Percentiles rank a stretch among this genome's conserved stretches.
phyloP scores from a whole-genome alignment of 129 eudicot genomes.

The Artemisia tridentata region DNA sequence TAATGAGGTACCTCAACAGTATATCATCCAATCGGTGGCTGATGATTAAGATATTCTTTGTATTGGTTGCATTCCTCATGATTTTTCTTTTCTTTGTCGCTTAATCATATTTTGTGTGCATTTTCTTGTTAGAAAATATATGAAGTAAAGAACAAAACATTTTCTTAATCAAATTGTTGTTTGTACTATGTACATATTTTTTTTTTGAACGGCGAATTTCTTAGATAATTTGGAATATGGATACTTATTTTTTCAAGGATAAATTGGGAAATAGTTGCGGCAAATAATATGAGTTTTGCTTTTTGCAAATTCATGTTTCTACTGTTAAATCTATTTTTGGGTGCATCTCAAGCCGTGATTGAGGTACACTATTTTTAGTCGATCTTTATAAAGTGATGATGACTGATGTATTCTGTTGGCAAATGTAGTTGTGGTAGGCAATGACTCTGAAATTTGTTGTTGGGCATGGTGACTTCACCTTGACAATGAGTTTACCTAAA shows the following conservation, averaged over 20 bases:
- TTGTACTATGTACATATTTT: constrained; percentile 17
- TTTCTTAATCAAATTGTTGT: constrained; percentile 21
- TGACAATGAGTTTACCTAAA: too few species aligned
- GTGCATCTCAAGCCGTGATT: too few species aligned
- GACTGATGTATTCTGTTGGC: background rate
- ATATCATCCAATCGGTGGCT: constrained; percentile 89
- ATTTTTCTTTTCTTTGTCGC: constrained; percentile 85
- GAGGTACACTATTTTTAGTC: too few species aligned
- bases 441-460: too few species aligned
- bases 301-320: background rate
- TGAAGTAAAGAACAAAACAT: constrained; percentile 10
- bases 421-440: too few species aligned
- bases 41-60: constrained; percentile 89
- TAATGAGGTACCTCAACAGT: constrained; percentile 79
- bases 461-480: too few species aligned
- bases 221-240: too few species aligned
- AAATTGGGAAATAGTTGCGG: background rate
- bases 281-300: background rate
- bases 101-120: constrained; percentile 17
- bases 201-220: too few species aligned
- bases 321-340: background rate
- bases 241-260: constrained; percentile 9
- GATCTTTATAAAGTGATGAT: background rate
- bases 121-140: constrained; percentile 9
- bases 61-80: constrained; percentile 73